Evolutionary conservation across 2,329 filamentous ascomycete species (phyloP).

Genomic region (Epichloe baconii): DNA sequence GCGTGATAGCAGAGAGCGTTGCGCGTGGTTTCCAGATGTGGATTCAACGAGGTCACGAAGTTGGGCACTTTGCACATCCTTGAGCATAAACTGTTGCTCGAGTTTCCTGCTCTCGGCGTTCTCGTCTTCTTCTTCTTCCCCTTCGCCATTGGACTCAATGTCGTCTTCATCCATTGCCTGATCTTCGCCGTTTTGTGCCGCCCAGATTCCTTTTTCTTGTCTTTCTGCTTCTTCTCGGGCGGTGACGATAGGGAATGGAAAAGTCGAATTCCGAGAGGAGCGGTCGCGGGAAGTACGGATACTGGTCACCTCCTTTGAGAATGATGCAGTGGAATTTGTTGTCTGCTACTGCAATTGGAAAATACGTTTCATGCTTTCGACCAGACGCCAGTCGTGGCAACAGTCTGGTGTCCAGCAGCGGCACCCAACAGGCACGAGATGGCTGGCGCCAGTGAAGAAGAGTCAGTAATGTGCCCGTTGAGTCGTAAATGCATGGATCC

Average conservation of each 20-base stretch:
- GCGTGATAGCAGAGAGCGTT: constrained; percentile 53
- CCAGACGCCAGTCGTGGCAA: constrained; percentile 73
- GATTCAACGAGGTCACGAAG: constrained; percentile 61
- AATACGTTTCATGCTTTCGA: constrained; percentile 81
- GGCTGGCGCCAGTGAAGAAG: constrained; percentile 82
- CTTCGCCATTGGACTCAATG: constrained; percentile 17
- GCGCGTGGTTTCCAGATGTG: constrained; percentile 42
- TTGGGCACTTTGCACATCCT: constrained; percentile 58
- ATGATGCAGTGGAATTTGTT: constrained; percentile 97
- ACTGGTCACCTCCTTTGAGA: constrained; percentile 84
- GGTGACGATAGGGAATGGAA: constrained; percentile 63
- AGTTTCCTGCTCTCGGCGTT: constrained; percentile 45
- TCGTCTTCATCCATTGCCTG: constrained; percentile 23
- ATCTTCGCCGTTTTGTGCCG: constrained; percentile 21
- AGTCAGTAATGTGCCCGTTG: constrained; percentile 74
- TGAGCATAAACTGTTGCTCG: constrained; percentile 71
- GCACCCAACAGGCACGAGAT: constrained; percentile 80
- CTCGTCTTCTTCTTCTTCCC: constrained; percentile 12
- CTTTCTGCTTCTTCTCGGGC: constrained; percentile 22
- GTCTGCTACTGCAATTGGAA: constrained; percentile 85
- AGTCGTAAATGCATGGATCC: constrained; percentile 95
- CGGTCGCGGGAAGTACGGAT: constrained; percentile 85
- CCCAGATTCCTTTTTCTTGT: constrained; percentile 18
- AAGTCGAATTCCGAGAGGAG: constrained; percentile 91
- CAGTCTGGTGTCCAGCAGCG: constrained; percentile 77